These are phyloP conservation scores for Climacium dendroides DNA, from an alignment of 225 moss, liverwort and hornwort genomes.

Conservation along the genomic window DNA sequence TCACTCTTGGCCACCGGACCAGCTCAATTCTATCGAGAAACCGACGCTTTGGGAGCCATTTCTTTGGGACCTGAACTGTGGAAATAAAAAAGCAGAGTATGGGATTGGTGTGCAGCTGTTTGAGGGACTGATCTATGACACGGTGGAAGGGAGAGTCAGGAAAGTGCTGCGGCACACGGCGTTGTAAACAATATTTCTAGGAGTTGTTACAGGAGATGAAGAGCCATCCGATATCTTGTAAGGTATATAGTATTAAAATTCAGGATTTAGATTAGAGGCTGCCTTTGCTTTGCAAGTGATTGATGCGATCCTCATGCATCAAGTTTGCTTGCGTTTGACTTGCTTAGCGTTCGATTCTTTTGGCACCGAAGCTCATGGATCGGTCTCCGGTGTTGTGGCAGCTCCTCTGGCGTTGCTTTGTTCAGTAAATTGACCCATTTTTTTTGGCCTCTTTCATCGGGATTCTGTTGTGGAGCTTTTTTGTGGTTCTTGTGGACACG, in stretches of 20 bases:
- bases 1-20: not conserved
- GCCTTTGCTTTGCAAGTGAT: not conserved
- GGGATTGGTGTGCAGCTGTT: not conserved
- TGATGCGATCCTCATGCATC: slow-evolving; percentile 13
- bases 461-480: not conserved
- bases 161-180: not conserved
- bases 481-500: not conserved
- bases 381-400: not conserved
- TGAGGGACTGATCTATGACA: not conserved
- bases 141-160: not conserved
- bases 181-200: not conserved
- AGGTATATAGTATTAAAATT: not conserved
- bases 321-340: not conserved
- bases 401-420: not conserved
- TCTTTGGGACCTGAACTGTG: not conserved
- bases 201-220: not conserved
- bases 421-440: not conserved
- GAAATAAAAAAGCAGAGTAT: not conserved
- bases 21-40: not conserved
- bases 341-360: slow-evolving; percentile 6
- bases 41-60: not conserved
- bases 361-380: not conserved
- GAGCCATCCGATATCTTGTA: not conserved
- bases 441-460: not conserved
- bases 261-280: not conserved